Conservation (phyloP, 83 land plant species). For the Thuja plicata region DNA sequence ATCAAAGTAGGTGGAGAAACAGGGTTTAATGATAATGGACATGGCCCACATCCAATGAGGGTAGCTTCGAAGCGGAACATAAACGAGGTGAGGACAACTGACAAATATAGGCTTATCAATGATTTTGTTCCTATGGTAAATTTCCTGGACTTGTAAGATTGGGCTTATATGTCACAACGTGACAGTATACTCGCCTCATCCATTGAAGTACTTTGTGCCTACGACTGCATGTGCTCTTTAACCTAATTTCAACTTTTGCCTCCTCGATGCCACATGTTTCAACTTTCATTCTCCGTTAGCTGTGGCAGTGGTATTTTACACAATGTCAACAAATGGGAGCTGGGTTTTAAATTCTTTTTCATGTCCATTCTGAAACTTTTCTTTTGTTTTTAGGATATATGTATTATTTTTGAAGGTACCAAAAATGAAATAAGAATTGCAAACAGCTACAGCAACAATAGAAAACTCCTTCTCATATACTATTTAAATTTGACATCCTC, state of each 20-base stretch:
- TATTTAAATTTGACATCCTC: no score
- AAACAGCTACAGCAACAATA: no score
- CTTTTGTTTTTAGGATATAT: no score
- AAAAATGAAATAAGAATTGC: no score
- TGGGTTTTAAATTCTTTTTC: no score
- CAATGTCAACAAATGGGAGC: background rate
- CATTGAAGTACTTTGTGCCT: background rate
- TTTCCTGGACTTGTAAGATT: background rate
- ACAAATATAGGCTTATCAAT: background rate
- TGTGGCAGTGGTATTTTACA: background rate
- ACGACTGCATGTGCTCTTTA: background rate
- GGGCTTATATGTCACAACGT: background rate
- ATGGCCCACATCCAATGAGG: background rate
- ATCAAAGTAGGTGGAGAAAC: constrained; percentile 23
- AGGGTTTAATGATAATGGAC: constrained; percentile 17
- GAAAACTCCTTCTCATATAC: no score
- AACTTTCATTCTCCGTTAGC: background rate
- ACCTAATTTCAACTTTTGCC: background rate
- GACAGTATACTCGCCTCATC: background rate
- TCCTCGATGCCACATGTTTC: no score
- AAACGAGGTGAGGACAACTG: constrained; percentile 37
- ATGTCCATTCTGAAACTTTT: no score
- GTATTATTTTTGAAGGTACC: no score
- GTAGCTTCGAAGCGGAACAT: constrained; percentile 37
- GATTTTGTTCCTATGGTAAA: background rate